These are phyloP conservation scores for Euphorbia tirucalli DNA, from an alignment of 345 rosid species.

Conservation along the genomic window DNA sequence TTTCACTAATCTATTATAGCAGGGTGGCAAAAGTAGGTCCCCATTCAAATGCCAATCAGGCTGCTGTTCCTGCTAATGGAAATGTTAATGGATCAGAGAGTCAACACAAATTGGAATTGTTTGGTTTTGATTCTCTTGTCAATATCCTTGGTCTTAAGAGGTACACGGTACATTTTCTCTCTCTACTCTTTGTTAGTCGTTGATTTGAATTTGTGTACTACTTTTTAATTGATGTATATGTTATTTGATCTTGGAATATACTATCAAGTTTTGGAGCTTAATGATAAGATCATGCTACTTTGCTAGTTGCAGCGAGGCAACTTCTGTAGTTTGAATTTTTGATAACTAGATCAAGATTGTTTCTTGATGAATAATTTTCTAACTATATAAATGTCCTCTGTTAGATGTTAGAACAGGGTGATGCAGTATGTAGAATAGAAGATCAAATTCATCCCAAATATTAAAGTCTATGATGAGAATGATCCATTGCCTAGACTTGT, in stretches of 20 bases:
- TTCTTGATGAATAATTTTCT: background rate
- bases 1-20: constrained; percentile 30
- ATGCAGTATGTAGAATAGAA: background rate
- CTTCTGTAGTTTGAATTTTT: background rate
- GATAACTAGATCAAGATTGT: background rate
- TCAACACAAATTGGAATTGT: constrained; percentile 85
- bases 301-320: background rate
- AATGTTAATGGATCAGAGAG: constrained; percentile 52
- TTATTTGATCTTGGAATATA: background rate
- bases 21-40: constrained; percentile 59
- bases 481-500: background rate
- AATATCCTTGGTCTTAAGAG: constrained; percentile 96
- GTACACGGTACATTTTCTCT: constrained; percentile 30
- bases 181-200: background rate
- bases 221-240: background rate
- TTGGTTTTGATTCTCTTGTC: constrained; percentile 99
- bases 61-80: constrained; percentile 39
- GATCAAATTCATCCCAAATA: background rate
- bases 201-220: background rate
- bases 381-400: background rate
- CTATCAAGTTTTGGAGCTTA: background rate
- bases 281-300: background rate
- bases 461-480: background rate
- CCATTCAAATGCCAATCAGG: constrained; percentile 37
- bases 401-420: background rate